Evolutionary conservation across 129 eudicot genomes (phyloP).

Genomic region (Flaveria ramosissima): DNA sequence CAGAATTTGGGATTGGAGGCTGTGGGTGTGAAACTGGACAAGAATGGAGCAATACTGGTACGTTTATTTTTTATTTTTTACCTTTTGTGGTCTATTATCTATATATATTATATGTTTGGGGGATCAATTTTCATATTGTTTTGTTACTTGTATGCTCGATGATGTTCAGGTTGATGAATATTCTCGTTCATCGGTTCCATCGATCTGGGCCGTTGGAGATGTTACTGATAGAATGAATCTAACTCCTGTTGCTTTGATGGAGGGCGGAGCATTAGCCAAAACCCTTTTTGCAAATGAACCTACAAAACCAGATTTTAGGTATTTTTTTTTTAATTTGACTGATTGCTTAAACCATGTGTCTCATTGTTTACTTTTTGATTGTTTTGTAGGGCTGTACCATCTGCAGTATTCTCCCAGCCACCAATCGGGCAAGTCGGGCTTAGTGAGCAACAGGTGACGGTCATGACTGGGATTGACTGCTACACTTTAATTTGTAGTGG

Average conservation of each 20-base stretch:
- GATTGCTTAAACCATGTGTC: constrained; percentile 12
- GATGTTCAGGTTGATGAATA: constrained; percentile 81
- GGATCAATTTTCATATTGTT: constrained; percentile 10
- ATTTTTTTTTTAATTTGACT: neutral
- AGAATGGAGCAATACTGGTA: constrained; percentile 94
- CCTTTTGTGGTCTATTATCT: constrained; percentile 14
- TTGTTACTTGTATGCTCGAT: neutral
- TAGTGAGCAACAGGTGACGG: constrained; percentile 83
- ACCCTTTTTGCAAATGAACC: constrained; percentile 88
- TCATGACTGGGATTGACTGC: constrained; percentile 15
- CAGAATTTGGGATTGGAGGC: constrained; percentile 93
- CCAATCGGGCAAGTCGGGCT: constrained; percentile 95
- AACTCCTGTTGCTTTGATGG: constrained; percentile 99
- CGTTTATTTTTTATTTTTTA: neutral
- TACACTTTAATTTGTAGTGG: constrained; percentile 4
- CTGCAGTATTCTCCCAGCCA: constrained; percentile 98
- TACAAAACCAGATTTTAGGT: constrained; percentile 94
- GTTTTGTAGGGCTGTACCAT: constrained; percentile 67
- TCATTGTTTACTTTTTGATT: constrained; percentile 23
- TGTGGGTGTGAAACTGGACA: constrained; percentile 76
- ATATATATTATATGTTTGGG: neutral
- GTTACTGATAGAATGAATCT: constrained; percentile 94
- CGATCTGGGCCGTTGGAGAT: constrained; percentile 99
- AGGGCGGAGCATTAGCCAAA: constrained; percentile 97
- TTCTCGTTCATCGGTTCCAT: constrained; percentile 89